phyloP scores from a whole-genome alignment of 163 green algal genomes.

The Prototheca cutis region DNA sequence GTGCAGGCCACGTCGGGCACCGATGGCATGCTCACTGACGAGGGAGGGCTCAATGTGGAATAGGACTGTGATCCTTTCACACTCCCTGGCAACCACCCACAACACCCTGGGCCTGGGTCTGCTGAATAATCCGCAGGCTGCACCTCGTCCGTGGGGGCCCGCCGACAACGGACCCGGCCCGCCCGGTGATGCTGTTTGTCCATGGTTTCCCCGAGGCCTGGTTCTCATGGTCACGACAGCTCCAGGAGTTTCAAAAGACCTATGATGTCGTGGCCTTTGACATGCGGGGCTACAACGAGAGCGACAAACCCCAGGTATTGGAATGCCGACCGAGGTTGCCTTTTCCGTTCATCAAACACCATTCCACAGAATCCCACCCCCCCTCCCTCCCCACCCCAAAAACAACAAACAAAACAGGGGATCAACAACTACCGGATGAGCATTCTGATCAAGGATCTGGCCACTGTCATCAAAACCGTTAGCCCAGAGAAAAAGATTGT shows the following conservation, averaged over 20 bases:
- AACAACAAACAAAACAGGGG: too few relatives aligned
- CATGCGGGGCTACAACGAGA: conserved; percentile 54
- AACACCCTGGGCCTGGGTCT: too few relatives aligned
- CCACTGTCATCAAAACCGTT: conserved; percentile 16
- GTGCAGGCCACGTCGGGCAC: too few relatives aligned
- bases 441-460: conserved; percentile 34
- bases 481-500: not conserved
- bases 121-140: too few relatives aligned
- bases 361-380: too few relatives aligned
- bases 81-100: too few relatives aligned
- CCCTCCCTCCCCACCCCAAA: too few relatives aligned
- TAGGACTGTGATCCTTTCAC: too few relatives aligned
- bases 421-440: conserved; percentile 39
- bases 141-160: not conserved
- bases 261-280: conserved; percentile 64
- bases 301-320: conserved; percentile 43
- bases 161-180: not conserved
- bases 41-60: too few relatives aligned
- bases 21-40: too few relatives aligned
- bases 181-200: conserved; percentile 57
- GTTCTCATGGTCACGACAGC: conserved; percentile 56
- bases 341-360: not conserved
- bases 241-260: conserved; percentile 36
- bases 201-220: conserved; percentile 76
- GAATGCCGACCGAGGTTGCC: not conserved